Conservation (phyloP, 768 basidiomycete species). For the Cyclocybe cylindracea region DNA sequence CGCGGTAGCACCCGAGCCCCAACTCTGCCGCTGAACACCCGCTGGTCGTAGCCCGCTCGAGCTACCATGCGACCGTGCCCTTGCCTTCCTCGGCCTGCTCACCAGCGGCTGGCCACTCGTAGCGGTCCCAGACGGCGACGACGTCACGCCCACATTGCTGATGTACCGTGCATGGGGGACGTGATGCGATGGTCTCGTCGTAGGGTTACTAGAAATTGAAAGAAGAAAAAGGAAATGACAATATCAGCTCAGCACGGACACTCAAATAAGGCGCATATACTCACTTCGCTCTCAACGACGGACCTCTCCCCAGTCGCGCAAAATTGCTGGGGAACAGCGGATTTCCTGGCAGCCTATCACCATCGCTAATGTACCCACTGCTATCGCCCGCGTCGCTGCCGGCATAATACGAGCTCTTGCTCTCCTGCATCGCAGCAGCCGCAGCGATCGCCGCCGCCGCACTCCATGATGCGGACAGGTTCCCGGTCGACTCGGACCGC, state of each 20-base stretch:
- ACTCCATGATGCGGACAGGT: slow-evolving; percentile 21
- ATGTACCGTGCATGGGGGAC: too few relatives aligned
- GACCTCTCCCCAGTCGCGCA: slow-evolving; percentile 18
- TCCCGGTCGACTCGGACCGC: slow-evolving; percentile 32
- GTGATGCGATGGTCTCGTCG: not conserved
- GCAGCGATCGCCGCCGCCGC: slow-evolving; percentile 21
- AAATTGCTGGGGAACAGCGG: slow-evolving; percentile 83
- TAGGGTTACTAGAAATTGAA: not conserved
- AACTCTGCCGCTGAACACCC: too few relatives aligned
- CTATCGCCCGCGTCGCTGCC: slow-evolving; percentile 27
- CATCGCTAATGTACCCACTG: slow-evolving; percentile 31
- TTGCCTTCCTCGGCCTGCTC: too few relatives aligned
- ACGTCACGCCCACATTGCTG: too few relatives aligned
- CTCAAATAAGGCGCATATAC: not conserved
- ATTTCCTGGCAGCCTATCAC: slow-evolving; percentile 68
- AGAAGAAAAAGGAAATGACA: too few relatives aligned
- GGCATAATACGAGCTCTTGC: slow-evolving; percentile 18
- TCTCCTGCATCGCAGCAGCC: slow-evolving; percentile 7
- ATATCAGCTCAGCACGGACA: not conserved
- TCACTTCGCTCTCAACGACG: slow-evolving; percentile 21
- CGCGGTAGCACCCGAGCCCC: too few relatives aligned
- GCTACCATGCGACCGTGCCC: too few relatives aligned
- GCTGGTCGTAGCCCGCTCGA: too few relatives aligned
- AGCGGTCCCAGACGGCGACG: too few relatives aligned
- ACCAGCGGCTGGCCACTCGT: too few relatives aligned